These are phyloP conservation scores for Hylodesmum podocarpum DNA, from an alignment of 306 rosid species.

Conservation along the genomic window DNA sequence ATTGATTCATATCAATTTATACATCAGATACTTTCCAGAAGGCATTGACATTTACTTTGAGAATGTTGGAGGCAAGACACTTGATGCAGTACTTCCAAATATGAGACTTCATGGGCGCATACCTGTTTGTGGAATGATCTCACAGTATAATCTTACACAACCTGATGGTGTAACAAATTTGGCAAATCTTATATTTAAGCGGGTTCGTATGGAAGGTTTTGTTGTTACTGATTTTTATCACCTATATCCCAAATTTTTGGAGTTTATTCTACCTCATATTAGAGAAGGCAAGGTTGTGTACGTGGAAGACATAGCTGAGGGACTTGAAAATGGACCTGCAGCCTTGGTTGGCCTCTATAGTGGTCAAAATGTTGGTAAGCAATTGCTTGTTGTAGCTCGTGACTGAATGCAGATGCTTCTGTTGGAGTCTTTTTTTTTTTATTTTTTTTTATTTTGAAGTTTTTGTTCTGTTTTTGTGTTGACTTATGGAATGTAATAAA, in stretches of 20 bases:
- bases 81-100: conserved; percentile 37
- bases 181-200: conserved; percentile 23
- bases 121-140: conserved; percentile 38
- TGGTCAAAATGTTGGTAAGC: conserved; percentile 40
- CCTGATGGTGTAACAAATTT: conserved; percentile 38
- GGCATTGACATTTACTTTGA: conserved; percentile 31
- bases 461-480: not conserved
- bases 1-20: not conserved
- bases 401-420: not conserved
- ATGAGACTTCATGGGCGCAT: conserved; percentile 35
- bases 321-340: conserved; percentile 39
- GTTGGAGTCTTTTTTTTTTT: not conserved
- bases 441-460: too few species aligned
- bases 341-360: conserved; percentile 29
- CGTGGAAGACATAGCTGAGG: conserved; percentile 31
- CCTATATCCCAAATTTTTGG: conserved; percentile 36
- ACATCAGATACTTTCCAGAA: conserved; percentile 26
- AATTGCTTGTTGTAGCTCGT: conserved; percentile 32
- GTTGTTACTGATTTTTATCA: not conserved
- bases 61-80: conserved; percentile 41
- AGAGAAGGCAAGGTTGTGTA: conserved; percentile 36
- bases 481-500: too few species aligned
- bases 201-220: conserved; percentile 32
- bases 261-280: conserved; percentile 28
- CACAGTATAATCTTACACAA: conserved; percentile 36